Conservation (phyloP, 164 flowering plant genomes). For the Nymphaea thermarum region DNA sequence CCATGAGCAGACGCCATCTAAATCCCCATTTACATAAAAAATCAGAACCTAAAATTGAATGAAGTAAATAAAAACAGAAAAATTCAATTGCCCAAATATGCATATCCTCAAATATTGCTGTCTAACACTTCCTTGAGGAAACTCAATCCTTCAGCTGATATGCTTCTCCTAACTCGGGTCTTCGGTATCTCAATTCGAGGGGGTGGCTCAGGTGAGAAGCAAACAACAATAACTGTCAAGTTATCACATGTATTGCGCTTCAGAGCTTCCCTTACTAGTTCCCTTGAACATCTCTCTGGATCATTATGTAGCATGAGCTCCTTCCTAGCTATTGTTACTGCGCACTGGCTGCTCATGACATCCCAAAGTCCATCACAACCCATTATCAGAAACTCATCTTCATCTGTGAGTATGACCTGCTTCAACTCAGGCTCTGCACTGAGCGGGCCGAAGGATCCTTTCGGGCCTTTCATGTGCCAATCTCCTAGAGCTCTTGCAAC, state of each 20-base stretch:
- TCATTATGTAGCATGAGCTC: conserved; percentile 86
- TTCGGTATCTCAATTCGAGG: conserved; percentile 61
- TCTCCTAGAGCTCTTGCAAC: conserved; percentile 95
- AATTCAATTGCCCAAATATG: too few relatives aligned
- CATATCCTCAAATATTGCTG: conserved; percentile 5
- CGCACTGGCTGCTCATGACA: conserved; percentile 95
- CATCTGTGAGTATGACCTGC: conserved; percentile 48
- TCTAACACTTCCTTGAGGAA: conserved; percentile 70
- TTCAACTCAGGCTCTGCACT: conserved; percentile 88
- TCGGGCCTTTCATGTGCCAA: conserved; percentile 95
- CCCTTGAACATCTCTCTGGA: conserved; percentile 77
- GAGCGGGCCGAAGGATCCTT: conserved; percentile 68
- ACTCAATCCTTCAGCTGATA: conserved; percentile 76
- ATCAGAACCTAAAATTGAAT: too few relatives aligned
- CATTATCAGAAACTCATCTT: conserved; percentile 85
- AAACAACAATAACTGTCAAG: conserved; percentile 65
- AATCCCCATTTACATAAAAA: too few relatives aligned
- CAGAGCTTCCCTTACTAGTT: conserved; percentile 78
- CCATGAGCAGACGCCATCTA: too few relatives aligned
- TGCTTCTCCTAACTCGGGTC: conserved; percentile 50
- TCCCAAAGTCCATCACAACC: conserved; percentile 98
- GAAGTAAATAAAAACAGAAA: too few relatives aligned
- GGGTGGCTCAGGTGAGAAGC: conserved; percentile 82
- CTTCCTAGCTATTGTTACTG: conserved; percentile 73
- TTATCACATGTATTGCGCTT: conserved; percentile 78